A percentile compares a stretch with the other conserved stretches of the same genome.
phyloP scores from a whole-genome alignment of 2,329 filamentous ascomycete genomes.

The Tolypocladium guangdongense region DNA sequence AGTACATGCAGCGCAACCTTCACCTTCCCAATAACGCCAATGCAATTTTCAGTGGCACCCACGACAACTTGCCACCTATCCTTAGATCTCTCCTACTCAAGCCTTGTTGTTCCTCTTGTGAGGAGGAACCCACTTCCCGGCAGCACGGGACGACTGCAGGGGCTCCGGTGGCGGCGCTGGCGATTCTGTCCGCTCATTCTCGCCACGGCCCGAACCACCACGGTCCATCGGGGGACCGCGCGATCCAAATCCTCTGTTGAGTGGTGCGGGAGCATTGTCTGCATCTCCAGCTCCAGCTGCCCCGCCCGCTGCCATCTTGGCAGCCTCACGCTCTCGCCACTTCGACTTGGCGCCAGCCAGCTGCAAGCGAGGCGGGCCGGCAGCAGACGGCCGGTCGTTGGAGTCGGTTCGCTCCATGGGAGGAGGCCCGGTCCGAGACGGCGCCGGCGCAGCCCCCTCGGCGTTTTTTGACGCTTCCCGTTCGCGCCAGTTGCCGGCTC shows the following conservation, averaged over 20 bases:
- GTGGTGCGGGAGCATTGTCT: constrained; percentile 33
- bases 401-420: constrained; percentile 36
- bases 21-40: constrained; percentile 25
- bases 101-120: constrained; percentile 27
- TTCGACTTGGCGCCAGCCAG: constrained; percentile 52
- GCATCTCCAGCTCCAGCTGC: constrained; percentile 21
- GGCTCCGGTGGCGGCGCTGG: constrained; percentile 34
- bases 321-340: constrained; percentile 65
- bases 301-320: constrained; percentile 25
- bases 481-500: constrained; percentile 32
- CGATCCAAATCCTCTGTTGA: constrained; percentile 24
- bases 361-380: constrained; percentile 48
- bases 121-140: constrained; percentile 51
- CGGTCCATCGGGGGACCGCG: constrained; percentile 32
- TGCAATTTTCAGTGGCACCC: constrained; percentile 17
- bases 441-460: constrained; percentile 18
- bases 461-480: constrained; percentile 20
- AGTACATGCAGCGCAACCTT: constrained; percentile 25
- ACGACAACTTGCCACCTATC: constrained; percentile 2
- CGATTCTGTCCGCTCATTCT: constrained; percentile 28
- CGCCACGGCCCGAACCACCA: constrained; percentile 29
- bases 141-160: constrained; percentile 39
- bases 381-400: constrained; percentile 26
- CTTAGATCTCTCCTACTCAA: constrained; percentile 6
- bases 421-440: constrained; percentile 16